A percentile compares a stretch with the other conserved stretches of the same genome.
These are phyloP conservation scores for Dendrobium officinale DNA, from an alignment of 106 monocot genomes.

Conservation along the genomic window DNA sequence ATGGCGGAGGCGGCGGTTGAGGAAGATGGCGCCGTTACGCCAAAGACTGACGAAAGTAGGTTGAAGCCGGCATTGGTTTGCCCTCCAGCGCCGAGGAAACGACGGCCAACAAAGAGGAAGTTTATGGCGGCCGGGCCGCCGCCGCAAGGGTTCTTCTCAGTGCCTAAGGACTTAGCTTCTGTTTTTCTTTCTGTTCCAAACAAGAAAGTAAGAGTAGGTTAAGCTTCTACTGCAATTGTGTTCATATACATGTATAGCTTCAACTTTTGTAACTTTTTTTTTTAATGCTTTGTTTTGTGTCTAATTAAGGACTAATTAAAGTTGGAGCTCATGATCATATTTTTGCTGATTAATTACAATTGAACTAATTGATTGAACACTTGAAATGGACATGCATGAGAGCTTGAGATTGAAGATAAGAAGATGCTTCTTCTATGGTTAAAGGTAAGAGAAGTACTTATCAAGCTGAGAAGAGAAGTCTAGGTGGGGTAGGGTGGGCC, in stretches of 20 bases:
- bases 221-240: neutral
- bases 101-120: neutral
- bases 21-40: neutral
- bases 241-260: neutral
- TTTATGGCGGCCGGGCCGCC: neutral
- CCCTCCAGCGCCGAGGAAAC: slow-evolving; percentile 7
- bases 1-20: neutral
- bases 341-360: too few species aligned
- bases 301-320: too few species aligned
- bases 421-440: too few species aligned
- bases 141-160: neutral
- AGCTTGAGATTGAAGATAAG: too few species aligned
- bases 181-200: neutral
- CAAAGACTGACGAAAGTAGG: neutral
- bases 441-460: too few species aligned
- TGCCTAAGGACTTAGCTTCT: neutral
- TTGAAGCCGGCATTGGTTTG: neutral
- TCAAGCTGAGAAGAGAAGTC: too few species aligned
- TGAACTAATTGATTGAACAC: too few species aligned
- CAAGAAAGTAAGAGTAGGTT: slow-evolving; percentile 9
- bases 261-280: neutral
- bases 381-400: too few species aligned
- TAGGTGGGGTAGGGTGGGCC: too few species aligned
- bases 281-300: too few species aligned
- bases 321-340: too few species aligned